A percentile compares a stretch with the other conserved stretches of the same genome.
Evolutionary conservation across 345 rosid genomes (phyloP).

Genomic region (Reutealis trisperma): DNA sequence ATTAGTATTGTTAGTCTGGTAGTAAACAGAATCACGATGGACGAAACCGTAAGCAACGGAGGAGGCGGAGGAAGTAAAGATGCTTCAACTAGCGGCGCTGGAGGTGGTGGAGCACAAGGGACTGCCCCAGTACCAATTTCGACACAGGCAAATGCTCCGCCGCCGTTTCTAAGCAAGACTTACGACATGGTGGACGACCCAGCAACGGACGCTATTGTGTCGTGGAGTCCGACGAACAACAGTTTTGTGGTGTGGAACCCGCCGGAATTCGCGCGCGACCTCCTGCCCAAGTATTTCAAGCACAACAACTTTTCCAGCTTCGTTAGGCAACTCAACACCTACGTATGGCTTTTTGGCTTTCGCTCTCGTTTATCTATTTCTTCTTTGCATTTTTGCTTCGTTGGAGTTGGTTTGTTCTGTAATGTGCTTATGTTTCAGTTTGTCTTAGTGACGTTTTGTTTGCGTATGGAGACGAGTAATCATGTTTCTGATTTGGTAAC

Average conservation of each 20-base stretch:
- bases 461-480: not conserved
- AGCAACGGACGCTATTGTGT: constrained; percentile 65
- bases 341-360: constrained; percentile 43
- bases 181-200: constrained; percentile 95
- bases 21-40: not conserved
- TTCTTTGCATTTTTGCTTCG: not conserved
- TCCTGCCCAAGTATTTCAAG: constrained; percentile 83
- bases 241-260: constrained; percentile 91
- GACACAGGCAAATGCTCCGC: constrained; percentile 47
- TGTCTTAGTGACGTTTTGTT: not conserved
- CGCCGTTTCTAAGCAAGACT: constrained; percentile 88
- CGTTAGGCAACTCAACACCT: constrained; percentile 87
- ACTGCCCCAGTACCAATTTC: constrained; percentile 44
- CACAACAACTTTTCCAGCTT: constrained; percentile 94
- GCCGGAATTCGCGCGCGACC: constrained; percentile 78
- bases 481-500: not conserved
- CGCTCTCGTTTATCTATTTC: constrained; percentile 1
- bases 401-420: not conserved
- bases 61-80: constrained; percentile 22
- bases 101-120: constrained; percentile 22
- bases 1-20: too few relatives aligned
- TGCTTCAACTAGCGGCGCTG: constrained; percentile 28
- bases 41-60: constrained; percentile 4
- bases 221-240: constrained; percentile 78
- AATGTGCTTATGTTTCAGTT: not conserved